Evolutionary conservation across 768 basidiomycete genomes (phyloP).

Genomic region (Boletus bicolor): DNA sequence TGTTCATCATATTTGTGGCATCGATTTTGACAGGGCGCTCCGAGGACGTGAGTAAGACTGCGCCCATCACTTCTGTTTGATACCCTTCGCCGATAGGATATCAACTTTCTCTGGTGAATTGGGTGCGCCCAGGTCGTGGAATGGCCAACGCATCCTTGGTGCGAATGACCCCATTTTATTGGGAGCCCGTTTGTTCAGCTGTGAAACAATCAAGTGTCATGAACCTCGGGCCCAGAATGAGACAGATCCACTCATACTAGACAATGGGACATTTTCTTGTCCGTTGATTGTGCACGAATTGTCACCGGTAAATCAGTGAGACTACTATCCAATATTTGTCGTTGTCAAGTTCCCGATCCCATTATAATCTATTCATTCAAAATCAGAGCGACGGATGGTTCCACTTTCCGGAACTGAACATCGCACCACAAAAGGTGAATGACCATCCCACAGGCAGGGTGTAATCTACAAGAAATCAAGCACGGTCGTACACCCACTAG

Average conservation of each 20-base stretch:
- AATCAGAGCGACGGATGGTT: neutral
- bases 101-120: too few species aligned
- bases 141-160: too few species aligned
- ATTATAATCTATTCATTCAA: neutral
- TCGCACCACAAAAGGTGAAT: neutral
- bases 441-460: neutral
- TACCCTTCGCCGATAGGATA: too few species aligned
- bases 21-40: neutral
- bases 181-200: neutral
- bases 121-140: neutral
- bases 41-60: neutral
- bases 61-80: neutral
- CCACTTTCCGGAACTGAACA: neutral
- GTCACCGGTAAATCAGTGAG: neutral
- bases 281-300: too few species aligned
- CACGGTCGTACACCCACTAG: neutral
- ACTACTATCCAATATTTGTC: neutral
- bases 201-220: neutral
- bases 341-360: too few species aligned
- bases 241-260: neutral
- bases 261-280: neutral
- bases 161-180: neutral
- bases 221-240: neutral
- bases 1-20: neutral
- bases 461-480: constrained; percentile 2